Evolutionary conservation across 805 yeast species (phyloP).

Genomic region (Lipomyces orientalis): DNA sequence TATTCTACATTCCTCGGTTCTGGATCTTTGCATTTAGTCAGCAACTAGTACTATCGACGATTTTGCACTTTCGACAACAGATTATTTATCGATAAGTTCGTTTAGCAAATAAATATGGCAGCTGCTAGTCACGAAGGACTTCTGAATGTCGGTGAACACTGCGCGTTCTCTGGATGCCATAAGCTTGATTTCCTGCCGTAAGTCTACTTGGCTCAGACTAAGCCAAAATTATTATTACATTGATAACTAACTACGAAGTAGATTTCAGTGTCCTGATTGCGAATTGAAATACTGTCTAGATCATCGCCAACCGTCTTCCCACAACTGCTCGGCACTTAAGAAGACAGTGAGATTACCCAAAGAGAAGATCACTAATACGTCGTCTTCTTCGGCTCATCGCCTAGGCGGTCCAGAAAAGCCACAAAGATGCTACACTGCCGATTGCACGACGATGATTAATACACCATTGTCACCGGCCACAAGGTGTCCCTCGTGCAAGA

Average conservation of each 20-base stretch:
- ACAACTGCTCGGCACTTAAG: slow-evolving; percentile 41
- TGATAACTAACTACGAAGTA: neutral
- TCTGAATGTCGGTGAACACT: slow-evolving; percentile 64
- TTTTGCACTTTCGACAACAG: neutral
- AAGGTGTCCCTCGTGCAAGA: slow-evolving; percentile 59
- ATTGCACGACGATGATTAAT: slow-evolving; percentile 22
- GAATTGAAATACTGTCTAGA: slow-evolving; percentile 55
- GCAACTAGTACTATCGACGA: neutral
- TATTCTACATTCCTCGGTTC: neutral
- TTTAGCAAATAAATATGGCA: slow-evolving; percentile 18
- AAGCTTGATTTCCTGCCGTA: slow-evolving; percentile 62
- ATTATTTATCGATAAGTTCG: neutral
- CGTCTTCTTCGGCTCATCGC: slow-evolving; percentile 17
- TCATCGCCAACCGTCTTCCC: slow-evolving; percentile 52
- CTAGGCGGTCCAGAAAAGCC: slow-evolving; percentile 45
- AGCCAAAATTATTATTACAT: neutral
- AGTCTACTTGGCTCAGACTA: neutral
- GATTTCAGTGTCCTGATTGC: slow-evolving; percentile 58
- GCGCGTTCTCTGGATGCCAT: slow-evolving; percentile 52
- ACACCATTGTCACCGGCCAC: slow-evolving; percentile 52
- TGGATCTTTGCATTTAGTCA: neutral
- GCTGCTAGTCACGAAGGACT: slow-evolving; percentile 41
- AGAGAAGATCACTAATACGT: neutral
- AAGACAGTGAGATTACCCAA: neutral
- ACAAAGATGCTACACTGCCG: slow-evolving; percentile 21